Base-by-base conservation (phyloP, 164 flowering plant species). In the Stephania japonica region DNA sequence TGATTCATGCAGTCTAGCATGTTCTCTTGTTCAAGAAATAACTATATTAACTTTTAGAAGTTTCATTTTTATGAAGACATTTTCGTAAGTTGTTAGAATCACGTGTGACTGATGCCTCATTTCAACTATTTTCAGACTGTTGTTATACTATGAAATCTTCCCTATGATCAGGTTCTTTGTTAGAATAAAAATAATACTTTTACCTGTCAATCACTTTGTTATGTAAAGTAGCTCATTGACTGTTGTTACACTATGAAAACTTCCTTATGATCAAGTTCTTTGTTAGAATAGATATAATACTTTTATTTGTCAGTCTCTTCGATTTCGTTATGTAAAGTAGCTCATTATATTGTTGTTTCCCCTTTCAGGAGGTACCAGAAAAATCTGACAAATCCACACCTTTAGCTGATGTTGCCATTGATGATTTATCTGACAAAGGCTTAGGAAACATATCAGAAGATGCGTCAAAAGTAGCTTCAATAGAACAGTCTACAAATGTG, bases 361-460 rank as follows among this genome's bases (percentile, higher is more conserved):
- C 24, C 62, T 59, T 47, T 64, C 79, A 74, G 79, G 75, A 86
- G 84, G 79, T 77, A 41, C 41, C 69, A 23, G 72, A 19, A 32
- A 59, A 50, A 50, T 75, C 77, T 68, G 77, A 79, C 71, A 79
- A 70, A 80, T 38, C 59, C 25, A 4, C 66, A 26, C 73, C 75
- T 75, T 61, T 59, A 77, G 69, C 66, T 69, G 79, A 77, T 77
- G 74, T 27, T 10, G 70, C 24, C 69, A 77, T 81, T 47, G 65
- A 70, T 76, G 75, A 73, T 81, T 72, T 78, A 71, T 32, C 73
- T 18, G 70, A 70, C 71, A 70, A 72, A 65, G 82, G 75, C 70
- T 68, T 72, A 10, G 76, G 73, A 56, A 68, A 72, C 38, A 74
- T 77, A 27, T 75, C 81, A 10, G 83, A 78, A 68, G 81, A 82